Evolutionary conservation across 2,329 filamentous ascomycete species (phyloP), one percentile per base, ranked within the genome.

Genomic region (Trichophyton simii): DNA sequence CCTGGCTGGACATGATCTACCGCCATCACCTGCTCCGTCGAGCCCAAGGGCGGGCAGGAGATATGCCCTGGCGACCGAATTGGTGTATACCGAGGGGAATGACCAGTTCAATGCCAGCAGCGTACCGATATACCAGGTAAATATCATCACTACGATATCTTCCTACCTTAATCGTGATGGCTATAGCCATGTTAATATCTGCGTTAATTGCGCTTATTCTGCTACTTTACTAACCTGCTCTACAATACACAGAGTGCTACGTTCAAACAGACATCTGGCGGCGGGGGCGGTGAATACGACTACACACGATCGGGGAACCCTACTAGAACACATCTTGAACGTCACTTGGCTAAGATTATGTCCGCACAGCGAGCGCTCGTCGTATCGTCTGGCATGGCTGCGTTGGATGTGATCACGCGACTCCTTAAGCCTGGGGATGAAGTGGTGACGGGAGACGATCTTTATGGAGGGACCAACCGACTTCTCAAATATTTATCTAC

Each of bases 291-390:
- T 67, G 91, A 97, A 75, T 99, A 97, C 76, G 94, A 99, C 79
- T 99, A 99, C 79, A 97, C 94, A 63, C 89, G 95, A 64, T 97
- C 91, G 41, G 94, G 94, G 61, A 99, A 99, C 73, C 94, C 94
- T 18, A 99, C 94, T 62, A 85, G 94, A 66, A 95, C 92, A 38
- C 94, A 99, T 71, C 84, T 99, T 65, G 94, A 99, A 79, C 86
- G 92, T 63, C 94, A 99, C 75, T 80, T 99, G 68, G 94, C 95
- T 71, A 99, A 99, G 83, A 95, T 99, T 73, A 99, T 99, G 95
- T 91, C 89, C 68, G 94, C 94, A 54, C 85, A 86, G 69, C 88
- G 95, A 61, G 89, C 90, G 8, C 83, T 99, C 58, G 92, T 95
- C 57, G 92, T 97, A 52, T 91, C 91, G 60, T 97, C 92, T 0